Percentiles rank a stretch among this genome's conserved stretches.
These are phyloP conservation scores for Gossypium raimondii DNA, from an alignment of 345 rosid genomes.

Conservation along the genomic window DNA sequence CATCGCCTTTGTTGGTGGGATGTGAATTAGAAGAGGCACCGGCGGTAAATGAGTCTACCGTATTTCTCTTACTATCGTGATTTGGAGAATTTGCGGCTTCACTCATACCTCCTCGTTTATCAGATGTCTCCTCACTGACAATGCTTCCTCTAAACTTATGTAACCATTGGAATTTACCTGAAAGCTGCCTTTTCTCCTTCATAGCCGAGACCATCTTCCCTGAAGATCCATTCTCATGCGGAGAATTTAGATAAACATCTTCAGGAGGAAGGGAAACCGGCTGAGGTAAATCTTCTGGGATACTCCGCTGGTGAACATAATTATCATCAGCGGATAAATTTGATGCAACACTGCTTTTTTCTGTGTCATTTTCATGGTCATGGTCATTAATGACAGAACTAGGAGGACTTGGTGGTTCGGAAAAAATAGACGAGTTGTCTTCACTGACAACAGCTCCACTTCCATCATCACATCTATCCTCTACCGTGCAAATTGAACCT, in stretches of 20 bases:
- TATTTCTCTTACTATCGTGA: conserved; percentile 27
- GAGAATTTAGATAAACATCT: conserved; percentile 29
- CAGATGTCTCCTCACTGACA: conserved; percentile 45
- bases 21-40: conserved; percentile 32
- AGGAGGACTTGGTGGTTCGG: conserved; percentile 55
- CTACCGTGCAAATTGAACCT: conserved; percentile 29
- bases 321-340: conserved; percentile 42
- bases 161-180: conserved; percentile 86
- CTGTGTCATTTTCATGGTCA: conserved; percentile 60
- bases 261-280: conserved; percentile 51
- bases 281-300: conserved; percentile 40
- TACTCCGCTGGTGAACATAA: conserved; percentile 34
- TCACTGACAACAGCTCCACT: conserved; percentile 40
- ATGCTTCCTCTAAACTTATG: conserved; percentile 77
- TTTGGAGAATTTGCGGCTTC: conserved; percentile 35
- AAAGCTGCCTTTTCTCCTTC: conserved; percentile 53
- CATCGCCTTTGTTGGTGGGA: conserved; percentile 45
- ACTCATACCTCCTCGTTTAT: conserved; percentile 23
- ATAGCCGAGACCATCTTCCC: conserved; percentile 27
- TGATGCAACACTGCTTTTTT: conserved; percentile 61
- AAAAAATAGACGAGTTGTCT: conserved; percentile 50
- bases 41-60: conserved; percentile 28
- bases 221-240: conserved; percentile 20
- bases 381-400: conserved; percentile 41
- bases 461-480: conserved; percentile 44